A percentile compares a stretch with the other conserved stretches of the same genome.
phyloP scores from a whole-genome alignment of 2,329 filamentous ascomycete species.

The Metarhizium rileyi region DNA sequence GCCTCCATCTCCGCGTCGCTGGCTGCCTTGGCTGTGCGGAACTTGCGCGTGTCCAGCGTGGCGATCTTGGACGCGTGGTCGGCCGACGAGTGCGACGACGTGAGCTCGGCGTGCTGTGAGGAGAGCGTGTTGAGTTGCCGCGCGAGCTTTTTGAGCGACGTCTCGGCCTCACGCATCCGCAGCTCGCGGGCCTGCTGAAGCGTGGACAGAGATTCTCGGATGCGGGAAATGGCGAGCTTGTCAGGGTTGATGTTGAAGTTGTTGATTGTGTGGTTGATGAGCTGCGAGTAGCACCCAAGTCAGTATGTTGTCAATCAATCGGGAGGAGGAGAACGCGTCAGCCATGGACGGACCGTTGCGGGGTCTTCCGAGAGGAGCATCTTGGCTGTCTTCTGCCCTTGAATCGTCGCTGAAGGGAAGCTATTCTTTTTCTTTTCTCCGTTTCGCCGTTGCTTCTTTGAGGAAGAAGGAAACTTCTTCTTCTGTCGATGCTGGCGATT shows the following conservation, averaged over 20 bases:
- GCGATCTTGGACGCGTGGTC: slow-evolving; percentile 79
- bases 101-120: slow-evolving; percentile 67
- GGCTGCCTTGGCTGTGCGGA: slow-evolving; percentile 85
- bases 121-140: slow-evolving; percentile 67
- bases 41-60: slow-evolving; percentile 84
- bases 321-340: background rate
- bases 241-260: slow-evolving; percentile 95
- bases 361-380: slow-evolving; percentile 96
- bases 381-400: slow-evolving; percentile 27
- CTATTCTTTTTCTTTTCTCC: background rate
- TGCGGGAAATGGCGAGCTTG: slow-evolving; percentile 71
- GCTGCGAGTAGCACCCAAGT: background rate
- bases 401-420: background rate
- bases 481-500: too few species aligned
- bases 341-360: slow-evolving; percentile 52
- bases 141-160: slow-evolving; percentile 58
- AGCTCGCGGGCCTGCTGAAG: slow-evolving; percentile 78
- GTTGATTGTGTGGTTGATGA: slow-evolving; percentile 70
- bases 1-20: slow-evolving; percentile 87
- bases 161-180: slow-evolving; percentile 61
- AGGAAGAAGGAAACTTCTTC: too few species aligned
- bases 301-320: background rate
- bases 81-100: slow-evolving; percentile 63
- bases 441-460: too few species aligned
- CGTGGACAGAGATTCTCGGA: slow-evolving; percentile 72